These are phyloP conservation scores for Diplodia seriata DNA, from an alignment of 2,329 filamentous ascomycete species.

Conservation along the genomic window DNA sequence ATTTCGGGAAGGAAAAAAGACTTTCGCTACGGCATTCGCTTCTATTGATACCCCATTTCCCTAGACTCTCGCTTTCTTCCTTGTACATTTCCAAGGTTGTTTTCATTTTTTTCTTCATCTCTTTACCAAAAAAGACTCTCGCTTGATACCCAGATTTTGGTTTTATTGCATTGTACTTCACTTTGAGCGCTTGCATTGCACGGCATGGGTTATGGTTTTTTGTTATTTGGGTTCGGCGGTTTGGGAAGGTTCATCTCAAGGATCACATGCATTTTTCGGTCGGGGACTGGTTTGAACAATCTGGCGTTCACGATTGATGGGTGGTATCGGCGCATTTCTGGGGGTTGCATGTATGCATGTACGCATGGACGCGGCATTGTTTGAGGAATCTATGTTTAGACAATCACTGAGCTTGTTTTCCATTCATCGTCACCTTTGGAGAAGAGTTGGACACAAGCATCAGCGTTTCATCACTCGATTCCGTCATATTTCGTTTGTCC, in stretches of 20 bases:
- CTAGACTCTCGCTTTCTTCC: conserved; percentile 20
- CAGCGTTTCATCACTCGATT: conserved; percentile 10
- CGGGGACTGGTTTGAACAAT: conserved; percentile 1
- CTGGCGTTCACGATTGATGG: conserved; percentile 11
- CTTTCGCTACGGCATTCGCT: conserved; percentile 21
- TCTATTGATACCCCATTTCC: conserved; percentile 26
- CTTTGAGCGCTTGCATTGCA: conserved; percentile 10
- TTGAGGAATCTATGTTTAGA: conserved; percentile 29
- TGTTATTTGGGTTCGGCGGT: not conserved
- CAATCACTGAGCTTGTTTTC: not conserved
- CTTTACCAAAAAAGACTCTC: conserved; percentile 19
- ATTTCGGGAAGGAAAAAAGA: conserved; percentile 19
- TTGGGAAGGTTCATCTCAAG: not conserved
- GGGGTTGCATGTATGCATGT: conserved; percentile 17
- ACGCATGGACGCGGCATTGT: conserved; percentile 11
- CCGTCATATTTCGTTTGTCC: not conserved
- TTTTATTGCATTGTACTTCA: not conserved
- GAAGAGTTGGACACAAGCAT: no score
- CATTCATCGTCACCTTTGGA: no score
- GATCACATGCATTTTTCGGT: conserved; percentile 16
- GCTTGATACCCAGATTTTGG: conserved; percentile 29
- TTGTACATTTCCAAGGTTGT: conserved; percentile 17
- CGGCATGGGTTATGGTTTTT: conserved; percentile 2
- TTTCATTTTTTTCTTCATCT: not conserved
- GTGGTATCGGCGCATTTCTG: not conserved